Conservation (phyloP, 129 eudicot species). For the Rutidosis leptorrhynchoides region DNA sequence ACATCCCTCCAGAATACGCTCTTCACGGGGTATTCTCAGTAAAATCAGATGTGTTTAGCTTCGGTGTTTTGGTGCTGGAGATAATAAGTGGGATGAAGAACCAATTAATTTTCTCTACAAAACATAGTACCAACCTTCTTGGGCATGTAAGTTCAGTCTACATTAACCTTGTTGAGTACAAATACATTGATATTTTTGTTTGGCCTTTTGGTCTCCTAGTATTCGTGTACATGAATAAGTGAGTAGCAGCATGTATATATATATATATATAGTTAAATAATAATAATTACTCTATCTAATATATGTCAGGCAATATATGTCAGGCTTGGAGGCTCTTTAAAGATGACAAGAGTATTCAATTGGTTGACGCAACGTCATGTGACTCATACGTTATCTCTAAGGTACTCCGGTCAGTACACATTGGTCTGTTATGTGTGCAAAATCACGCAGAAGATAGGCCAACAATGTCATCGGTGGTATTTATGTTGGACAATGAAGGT, state of each 20-base stretch:
- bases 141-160: constrained; percentile 38
- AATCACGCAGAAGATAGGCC: constrained; percentile 33
- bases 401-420: constrained; percentile 23
- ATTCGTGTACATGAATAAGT: too few relatives aligned
- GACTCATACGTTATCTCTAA: constrained; percentile 10
- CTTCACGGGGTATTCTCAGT: constrained; percentile 27
- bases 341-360: constrained; percentile 19
- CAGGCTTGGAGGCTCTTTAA: constrained; percentile 33
- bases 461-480: constrained; percentile 26
- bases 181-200: too few relatives aligned
- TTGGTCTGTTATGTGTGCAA: constrained; percentile 35
- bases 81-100: constrained; percentile 35
- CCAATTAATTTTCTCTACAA: constrained; percentile 18
- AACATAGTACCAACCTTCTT: constrained; percentile 31
- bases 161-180: too few relatives aligned
- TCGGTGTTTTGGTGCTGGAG: constrained; percentile 38
- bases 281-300: too few relatives aligned
- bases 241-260: too few relatives aligned
- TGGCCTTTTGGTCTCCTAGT: too few relatives aligned
- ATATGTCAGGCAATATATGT: too few relatives aligned
- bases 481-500: constrained; percentile 23
- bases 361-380: constrained; percentile 6
- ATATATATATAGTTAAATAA: too few relatives aligned
- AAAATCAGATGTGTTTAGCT: constrained; percentile 36
- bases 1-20: constrained; percentile 33